These are phyloP conservation scores for Penicillium sp. DNA, from an alignment of 2,329 filamentous ascomycete genomes.

Conservation along the genomic window DNA sequence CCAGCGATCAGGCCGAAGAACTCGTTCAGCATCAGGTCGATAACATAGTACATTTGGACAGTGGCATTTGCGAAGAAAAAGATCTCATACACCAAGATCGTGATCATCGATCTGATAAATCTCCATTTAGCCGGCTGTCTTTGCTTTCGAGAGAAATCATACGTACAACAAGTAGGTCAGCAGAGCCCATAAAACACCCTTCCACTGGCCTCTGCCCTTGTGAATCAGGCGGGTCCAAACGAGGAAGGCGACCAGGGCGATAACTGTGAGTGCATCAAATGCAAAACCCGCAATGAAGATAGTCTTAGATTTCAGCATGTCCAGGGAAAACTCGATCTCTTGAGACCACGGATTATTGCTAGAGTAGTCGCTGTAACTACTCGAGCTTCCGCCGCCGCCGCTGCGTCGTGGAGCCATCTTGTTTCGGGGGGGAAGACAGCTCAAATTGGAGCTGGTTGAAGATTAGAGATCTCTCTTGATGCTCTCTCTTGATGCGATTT, in stretches of 20 bases:
- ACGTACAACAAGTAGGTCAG: constrained; percentile 15
- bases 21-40: constrained; percentile 23
- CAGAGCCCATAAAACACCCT: constrained; percentile 17
- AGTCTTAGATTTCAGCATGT: neutral
- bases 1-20: constrained; percentile 24
- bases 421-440: neutral
- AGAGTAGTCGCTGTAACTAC: constrained; percentile 5
- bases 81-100: constrained; percentile 16
- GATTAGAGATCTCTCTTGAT: neutral
- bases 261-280: constrained; percentile 25
- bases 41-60: constrained; percentile 28
- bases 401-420: constrained; percentile 24
- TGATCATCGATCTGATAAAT: constrained; percentile 16
- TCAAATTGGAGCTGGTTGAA: neutral
- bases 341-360: constrained; percentile 14
- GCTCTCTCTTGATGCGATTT: neutral
- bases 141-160: neutral
- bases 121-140: neutral
- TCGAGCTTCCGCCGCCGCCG: constrained; percentile 5
- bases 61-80: constrained; percentile 19
- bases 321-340: constrained; percentile 2
- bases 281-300: constrained; percentile 17
- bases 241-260: constrained; percentile 24
- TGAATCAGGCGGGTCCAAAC: constrained; percentile 25
- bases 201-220: constrained; percentile 21